Conservation (phyloP, 176 grass and related monocot genomes). For the Aechmea fasciata region DNA sequence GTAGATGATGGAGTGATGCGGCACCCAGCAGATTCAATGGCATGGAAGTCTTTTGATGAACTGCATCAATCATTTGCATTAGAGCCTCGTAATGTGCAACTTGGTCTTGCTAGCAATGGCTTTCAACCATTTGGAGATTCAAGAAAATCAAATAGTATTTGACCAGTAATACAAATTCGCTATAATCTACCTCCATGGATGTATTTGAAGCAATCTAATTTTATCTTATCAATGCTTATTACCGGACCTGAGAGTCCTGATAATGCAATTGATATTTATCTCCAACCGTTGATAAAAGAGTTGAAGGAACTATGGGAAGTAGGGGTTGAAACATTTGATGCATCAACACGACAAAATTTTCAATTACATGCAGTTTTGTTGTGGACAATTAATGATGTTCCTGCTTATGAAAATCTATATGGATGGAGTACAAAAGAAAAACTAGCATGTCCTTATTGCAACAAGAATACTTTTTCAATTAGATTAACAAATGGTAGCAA, state of each 20-base stretch:
- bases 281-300: not conserved
- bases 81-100: not conserved
- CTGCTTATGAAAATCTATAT: not conserved
- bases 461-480: not conserved
- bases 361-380: not conserved
- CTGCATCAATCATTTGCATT: not conserved
- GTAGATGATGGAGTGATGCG: not conserved
- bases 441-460: not conserved
- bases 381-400: not conserved
- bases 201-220: not conserved
- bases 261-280: not conserved
- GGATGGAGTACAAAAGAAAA: not conserved
- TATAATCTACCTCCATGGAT: not conserved
- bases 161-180: not conserved
- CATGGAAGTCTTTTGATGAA: not conserved
- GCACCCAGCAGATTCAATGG: not conserved
- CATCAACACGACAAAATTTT: not conserved
- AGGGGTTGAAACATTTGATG: not conserved
- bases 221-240: not conserved
- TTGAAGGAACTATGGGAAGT: not conserved
- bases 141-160: not conserved
- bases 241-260: not conserved
- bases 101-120: not conserved
- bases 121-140: not conserved
- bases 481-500: not conserved